Evolutionary conservation across 805 yeast genomes (phyloP).

Genomic region (Lipomyces starkeyi): DNA sequence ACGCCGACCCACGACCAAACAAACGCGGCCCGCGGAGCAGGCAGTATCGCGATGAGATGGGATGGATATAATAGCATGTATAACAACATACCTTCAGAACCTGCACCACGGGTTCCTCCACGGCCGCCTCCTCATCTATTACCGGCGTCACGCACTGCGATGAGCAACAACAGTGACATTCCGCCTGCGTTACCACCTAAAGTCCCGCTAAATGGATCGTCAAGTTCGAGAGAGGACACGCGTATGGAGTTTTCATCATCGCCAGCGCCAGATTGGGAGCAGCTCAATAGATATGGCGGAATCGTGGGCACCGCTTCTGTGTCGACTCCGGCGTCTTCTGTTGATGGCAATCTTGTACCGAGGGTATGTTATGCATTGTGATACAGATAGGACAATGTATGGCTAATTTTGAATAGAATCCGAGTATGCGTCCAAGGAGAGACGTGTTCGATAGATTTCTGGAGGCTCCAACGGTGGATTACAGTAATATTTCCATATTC

Average conservation of each 20-base stretch:
- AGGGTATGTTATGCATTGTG: background rate
- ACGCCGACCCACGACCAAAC: background rate
- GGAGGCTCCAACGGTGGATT: background rate
- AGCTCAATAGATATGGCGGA: conserved; percentile 9
- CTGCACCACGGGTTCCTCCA: background rate
- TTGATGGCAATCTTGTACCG: no score
- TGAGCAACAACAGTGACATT: background rate
- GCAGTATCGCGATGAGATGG: background rate
- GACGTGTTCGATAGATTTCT: conserved; percentile 6
- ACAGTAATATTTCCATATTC: background rate
- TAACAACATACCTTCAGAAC: background rate
- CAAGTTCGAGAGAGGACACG: background rate
- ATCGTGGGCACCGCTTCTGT: conserved; percentile 2
- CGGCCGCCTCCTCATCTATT: conserved; percentile 9
- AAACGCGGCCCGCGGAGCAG: background rate
- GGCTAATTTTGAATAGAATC: background rate
- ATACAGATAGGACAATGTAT: background rate
- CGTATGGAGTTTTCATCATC: background rate
- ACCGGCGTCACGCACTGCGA: background rate
- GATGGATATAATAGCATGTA: background rate
- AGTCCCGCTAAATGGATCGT: conserved; percentile 6
- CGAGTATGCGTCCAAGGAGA: conserved; percentile 11
- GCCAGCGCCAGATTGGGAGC: background rate
- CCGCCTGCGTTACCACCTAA: conserved; percentile 19
- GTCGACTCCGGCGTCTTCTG: conserved; percentile 8